Evolutionary conservation across 1,284 basidiomycete genomes (phyloP).

Genomic region (Vanrija sp.): DNA sequence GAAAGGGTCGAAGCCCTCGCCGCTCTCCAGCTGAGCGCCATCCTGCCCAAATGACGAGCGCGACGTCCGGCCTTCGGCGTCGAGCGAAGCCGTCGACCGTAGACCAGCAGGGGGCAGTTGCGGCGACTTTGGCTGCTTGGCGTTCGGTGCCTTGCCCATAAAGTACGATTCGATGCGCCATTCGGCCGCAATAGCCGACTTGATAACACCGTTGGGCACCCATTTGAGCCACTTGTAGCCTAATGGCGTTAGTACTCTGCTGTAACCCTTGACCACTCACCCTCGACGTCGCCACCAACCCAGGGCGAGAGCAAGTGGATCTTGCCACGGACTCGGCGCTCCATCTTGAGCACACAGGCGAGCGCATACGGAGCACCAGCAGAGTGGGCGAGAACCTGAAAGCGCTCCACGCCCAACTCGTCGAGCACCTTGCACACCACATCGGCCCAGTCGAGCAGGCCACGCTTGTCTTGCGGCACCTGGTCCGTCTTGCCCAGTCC

Average conservation of each 20-base stretch:
- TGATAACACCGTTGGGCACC: slow-evolving; percentile 86
- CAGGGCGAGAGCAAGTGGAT: slow-evolving; percentile 92
- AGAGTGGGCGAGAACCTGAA: slow-evolving; percentile 91
- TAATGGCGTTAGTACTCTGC: slow-evolving; percentile 9
- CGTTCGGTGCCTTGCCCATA: slow-evolving; percentile 83
- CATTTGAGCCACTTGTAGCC: slow-evolving; percentile 97
- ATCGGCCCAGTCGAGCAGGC: slow-evolving; percentile 83
- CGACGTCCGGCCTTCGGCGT: slow-evolving; percentile 7
- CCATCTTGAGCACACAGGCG: slow-evolving; percentile 71
- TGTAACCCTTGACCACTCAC: slow-evolving; percentile 56
- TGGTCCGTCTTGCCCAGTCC: slow-evolving; percentile 81
- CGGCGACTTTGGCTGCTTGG: slow-evolving; percentile 23
- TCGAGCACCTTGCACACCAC: slow-evolving; percentile 88
- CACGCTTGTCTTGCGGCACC: slow-evolving; percentile 62
- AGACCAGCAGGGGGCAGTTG: not conserved
- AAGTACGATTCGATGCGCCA: slow-evolving; percentile 96
- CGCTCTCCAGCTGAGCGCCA: not conserved
- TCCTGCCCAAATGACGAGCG: slow-evolving; percentile 5
- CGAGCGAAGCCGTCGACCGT: slow-evolving; percentile 6
- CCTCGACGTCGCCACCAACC: slow-evolving; percentile 79
- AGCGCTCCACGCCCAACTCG: slow-evolving; percentile 68
- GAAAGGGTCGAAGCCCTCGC: slow-evolving; percentile 3
- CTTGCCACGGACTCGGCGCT: slow-evolving; percentile 73
- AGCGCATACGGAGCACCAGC: slow-evolving; percentile 93
- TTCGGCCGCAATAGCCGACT: slow-evolving; percentile 92